Conservation (phyloP, 1,284 basidiomycete species). For the Sparassis latifolia region DNA sequence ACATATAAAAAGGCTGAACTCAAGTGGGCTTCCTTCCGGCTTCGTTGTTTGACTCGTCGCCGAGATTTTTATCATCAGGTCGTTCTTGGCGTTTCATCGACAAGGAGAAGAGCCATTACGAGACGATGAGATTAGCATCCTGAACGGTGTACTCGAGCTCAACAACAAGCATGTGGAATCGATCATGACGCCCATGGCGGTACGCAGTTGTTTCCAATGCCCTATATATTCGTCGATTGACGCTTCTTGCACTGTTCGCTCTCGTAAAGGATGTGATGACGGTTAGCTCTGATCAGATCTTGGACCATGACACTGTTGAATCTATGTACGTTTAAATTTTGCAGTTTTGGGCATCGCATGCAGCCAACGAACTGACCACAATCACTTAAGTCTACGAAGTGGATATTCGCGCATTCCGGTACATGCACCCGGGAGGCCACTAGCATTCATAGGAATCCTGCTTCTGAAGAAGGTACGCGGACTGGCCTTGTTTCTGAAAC, state of each 20-base stretch:
- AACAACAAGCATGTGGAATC: conserved; percentile 78
- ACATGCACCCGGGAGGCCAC: conserved; percentile 69
- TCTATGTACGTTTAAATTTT: conserved; percentile 42
- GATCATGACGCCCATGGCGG: conserved; percentile 86
- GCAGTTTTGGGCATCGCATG: not conserved
- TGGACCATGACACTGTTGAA: conserved; percentile 79
- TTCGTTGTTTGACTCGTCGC: not conserved
- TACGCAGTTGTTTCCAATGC: conserved; percentile 22
- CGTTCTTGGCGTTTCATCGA: conserved; percentile 88
- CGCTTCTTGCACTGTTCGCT: not conserved
- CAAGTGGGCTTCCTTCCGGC: conserved; percentile 32
- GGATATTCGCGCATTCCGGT: conserved; percentile 95
- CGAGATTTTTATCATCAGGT: conserved; percentile 22
- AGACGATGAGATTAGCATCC: conserved; percentile 84
- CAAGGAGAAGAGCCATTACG: conserved; percentile 82
- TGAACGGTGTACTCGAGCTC: conserved; percentile 84
- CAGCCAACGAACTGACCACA: conserved; percentile 2
- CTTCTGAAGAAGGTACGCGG: conserved; percentile 71
- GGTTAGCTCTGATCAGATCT: conserved; percentile 67
- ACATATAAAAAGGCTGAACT: conserved; percentile 92
- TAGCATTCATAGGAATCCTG: conserved; percentile 83
- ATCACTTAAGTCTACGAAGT: conserved; percentile 46
- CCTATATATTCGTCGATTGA: not conserved
- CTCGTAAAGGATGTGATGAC: conserved; percentile 67
- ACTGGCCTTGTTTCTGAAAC: no score